Conservation (phyloP, 768 basidiomycete genomes). For the Mycena galericulata region DNA sequence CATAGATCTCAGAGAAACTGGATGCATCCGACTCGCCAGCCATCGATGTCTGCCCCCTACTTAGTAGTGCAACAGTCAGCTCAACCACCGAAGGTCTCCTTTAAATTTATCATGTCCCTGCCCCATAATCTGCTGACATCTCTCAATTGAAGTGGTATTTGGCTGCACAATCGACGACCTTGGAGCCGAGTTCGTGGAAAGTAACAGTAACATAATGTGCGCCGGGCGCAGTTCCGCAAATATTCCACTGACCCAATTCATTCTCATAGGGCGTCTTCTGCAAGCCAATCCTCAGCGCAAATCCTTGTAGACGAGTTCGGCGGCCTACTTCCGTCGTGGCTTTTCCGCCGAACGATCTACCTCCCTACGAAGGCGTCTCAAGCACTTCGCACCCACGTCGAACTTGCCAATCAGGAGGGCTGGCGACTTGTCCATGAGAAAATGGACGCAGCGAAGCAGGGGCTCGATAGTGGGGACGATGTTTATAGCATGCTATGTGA, state of each 20-base stretch:
- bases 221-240: conserved; percentile 16
- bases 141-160: conserved; percentile 26
- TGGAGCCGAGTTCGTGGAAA: conserved; percentile 24
- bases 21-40: conserved; percentile 14
- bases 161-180: conserved; percentile 23
- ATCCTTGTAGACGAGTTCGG: conserved; percentile 21
- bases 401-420: conserved; percentile 23
- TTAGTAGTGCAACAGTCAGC: conserved; percentile 22
- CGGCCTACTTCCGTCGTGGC: conserved; percentile 18
- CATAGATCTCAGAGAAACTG: conserved; percentile 27
- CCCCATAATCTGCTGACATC: conserved; percentile 17
- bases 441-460: conserved; percentile 23
- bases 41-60: conserved; percentile 20
- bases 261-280: conserved; percentile 18
- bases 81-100: conserved; percentile 24
- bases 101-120: conserved; percentile 13
- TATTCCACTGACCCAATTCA: conserved; percentile 18
- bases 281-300: conserved; percentile 20
- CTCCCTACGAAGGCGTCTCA: conserved; percentile 22
- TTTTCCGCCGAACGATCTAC: conserved; percentile 21
- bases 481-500: conserved; percentile 22
- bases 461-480: conserved; percentile 21
- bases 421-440: conserved; percentile 24
- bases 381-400: conserved; percentile 17
- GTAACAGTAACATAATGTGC: conserved; percentile 22